Conservation (phyloP, 495 filamentous ascomycete species). For the Daldinia concentrica region DNA sequence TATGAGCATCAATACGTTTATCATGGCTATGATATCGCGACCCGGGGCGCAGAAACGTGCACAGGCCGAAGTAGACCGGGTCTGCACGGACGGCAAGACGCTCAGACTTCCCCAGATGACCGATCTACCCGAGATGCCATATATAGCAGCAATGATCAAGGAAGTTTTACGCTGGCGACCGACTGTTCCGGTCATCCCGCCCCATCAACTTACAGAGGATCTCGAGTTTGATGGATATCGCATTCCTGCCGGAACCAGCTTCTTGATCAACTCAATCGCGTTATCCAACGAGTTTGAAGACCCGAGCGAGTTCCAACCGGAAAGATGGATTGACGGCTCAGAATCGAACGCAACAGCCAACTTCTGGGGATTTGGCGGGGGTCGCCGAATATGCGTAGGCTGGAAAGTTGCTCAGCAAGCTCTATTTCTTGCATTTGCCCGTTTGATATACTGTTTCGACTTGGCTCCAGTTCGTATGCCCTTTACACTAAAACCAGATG, state of each 20-base stretch:
- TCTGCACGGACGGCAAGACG: constrained; percentile 47
- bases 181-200: constrained; percentile 45
- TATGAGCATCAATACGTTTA: constrained; percentile 51
- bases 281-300: constrained; percentile 42
- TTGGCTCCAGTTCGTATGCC: constrained; percentile 20
- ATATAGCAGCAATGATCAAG: constrained; percentile 60
- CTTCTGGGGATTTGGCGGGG: constrained; percentile 47
- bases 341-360: constrained; percentile 29
- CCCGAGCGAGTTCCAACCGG: constrained; percentile 53
- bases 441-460: constrained; percentile 57
- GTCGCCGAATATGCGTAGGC: constrained; percentile 57
- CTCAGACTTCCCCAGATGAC: constrained; percentile 54
- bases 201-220: constrained; percentile 52
- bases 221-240: constrained; percentile 61
- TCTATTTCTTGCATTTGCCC: constrained; percentile 56
- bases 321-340: constrained; percentile 53
- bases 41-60: constrained; percentile 46
- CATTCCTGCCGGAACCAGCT: constrained; percentile 57
- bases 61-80: constrained; percentile 51
- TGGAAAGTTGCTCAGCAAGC: constrained; percentile 55
- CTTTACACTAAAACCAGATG: neutral
- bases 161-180: constrained; percentile 67
- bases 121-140: constrained; percentile 60
- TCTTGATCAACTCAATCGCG: constrained; percentile 50
- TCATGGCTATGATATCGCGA: constrained; percentile 49